Evolutionary conservation across 208 protist species (phyloP).

Genomic region (Plasmodiophora brassicae): DNA sequence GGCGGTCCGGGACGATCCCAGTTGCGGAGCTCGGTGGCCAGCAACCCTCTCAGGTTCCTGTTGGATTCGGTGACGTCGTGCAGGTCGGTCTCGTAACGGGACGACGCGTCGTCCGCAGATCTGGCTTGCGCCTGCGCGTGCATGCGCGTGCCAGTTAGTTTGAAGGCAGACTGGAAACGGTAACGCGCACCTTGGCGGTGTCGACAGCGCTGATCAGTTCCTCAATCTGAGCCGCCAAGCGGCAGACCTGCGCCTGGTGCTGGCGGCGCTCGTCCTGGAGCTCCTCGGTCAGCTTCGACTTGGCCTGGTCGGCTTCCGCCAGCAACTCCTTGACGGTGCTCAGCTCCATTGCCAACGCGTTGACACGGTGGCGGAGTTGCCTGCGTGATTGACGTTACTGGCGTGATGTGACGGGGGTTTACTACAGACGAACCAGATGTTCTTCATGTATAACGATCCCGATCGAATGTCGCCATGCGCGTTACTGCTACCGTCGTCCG

Average conservation of each 20-base stretch:
- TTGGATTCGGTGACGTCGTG: background rate
- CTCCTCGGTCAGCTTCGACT: background rate
- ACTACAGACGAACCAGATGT: too few species aligned
- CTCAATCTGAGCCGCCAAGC: background rate
- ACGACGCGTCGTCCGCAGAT: too few species aligned
- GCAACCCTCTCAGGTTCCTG: background rate
- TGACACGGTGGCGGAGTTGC: background rate
- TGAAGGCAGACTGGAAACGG: too few species aligned
- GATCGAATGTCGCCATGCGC: background rate
- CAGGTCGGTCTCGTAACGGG: too few species aligned
- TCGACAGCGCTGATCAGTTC: conserved; percentile 7
- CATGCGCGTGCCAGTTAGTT: background rate
- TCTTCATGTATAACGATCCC: conserved; percentile 9
- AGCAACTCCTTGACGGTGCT: background rate
- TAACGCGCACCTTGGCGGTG: background rate
- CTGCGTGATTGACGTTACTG: too few species aligned
- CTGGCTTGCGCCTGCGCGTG: background rate
- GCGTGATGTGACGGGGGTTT: too few species aligned
- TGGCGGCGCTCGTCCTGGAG: background rate
- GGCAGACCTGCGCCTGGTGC: background rate
- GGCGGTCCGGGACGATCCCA: background rate
- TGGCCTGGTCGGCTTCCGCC: background rate
- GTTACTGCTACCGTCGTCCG: background rate
- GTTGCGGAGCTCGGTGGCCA: background rate
- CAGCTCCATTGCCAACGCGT: background rate